Conservation (phyloP, 2,329 filamentous ascomycete species). For the Hypomyces rosellus region DNA sequence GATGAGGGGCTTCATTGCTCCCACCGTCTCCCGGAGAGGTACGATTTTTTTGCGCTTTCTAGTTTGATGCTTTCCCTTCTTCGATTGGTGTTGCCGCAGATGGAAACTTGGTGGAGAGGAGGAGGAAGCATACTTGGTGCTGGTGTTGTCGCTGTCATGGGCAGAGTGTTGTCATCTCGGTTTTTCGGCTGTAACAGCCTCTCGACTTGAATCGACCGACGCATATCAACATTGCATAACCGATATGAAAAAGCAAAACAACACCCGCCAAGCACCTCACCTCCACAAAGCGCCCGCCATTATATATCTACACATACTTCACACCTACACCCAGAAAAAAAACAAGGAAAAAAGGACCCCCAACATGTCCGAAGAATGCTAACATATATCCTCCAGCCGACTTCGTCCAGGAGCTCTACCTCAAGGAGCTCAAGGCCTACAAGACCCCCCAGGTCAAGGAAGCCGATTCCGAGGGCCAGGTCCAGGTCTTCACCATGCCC, state of each 20-base stretch:
- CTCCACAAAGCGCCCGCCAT: not conserved
- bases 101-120: too few species aligned
- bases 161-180: not conserved
- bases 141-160: not conserved
- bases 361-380: slow-evolving; percentile 12
- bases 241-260: too few species aligned
- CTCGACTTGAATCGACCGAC: slow-evolving; percentile 1
- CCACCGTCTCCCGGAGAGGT: slow-evolving; percentile 57
- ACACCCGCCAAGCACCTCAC: too few species aligned
- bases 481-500: slow-evolving; percentile 79
- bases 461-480: slow-evolving; percentile 80
- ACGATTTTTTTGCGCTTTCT: slow-evolving; percentile 28
- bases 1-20: slow-evolving; percentile 53
- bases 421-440: slow-evolving; percentile 93
- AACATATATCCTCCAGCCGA: slow-evolving; percentile 59
- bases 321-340: too few species aligned
- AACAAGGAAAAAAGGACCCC: too few species aligned
- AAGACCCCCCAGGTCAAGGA: slow-evolving; percentile 80
- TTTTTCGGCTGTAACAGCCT: slow-evolving; percentile 2
- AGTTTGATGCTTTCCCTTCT: not conserved
- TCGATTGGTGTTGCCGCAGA: not conserved
- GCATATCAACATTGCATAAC: not conserved
- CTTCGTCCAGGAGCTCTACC: slow-evolving; percentile 95
- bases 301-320: not conserved
- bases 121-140: too few species aligned